Evolutionary conservation across 2,329 filamentous ascomycete genomes (phyloP).

Genomic region (Cyphellophora europaea): DNA sequence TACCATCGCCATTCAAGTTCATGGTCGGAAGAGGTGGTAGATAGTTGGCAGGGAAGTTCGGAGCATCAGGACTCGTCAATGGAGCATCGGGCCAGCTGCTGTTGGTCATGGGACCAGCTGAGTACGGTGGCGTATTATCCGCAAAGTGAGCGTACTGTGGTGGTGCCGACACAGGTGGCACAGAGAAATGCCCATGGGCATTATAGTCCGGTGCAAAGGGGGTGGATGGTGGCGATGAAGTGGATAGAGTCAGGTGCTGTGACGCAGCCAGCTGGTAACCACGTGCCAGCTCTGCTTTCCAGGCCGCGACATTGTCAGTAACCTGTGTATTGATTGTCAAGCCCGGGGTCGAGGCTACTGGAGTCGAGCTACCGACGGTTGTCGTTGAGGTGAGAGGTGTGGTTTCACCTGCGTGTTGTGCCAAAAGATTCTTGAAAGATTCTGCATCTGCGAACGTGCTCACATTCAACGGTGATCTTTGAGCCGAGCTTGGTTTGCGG

Average conservation of each 20-base stretch:
- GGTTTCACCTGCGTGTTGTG: conserved; percentile 9
- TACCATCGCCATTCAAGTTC: too few relatives aligned
- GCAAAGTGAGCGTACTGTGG: conserved; percentile 33
- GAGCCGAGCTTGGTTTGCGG: conserved; percentile 34
- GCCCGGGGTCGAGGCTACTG: neutral
- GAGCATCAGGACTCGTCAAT: conserved; percentile 30
- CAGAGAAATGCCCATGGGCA: conserved; percentile 21
- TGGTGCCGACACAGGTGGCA: conserved; percentile 32
- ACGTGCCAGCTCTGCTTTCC: conserved; percentile 7
- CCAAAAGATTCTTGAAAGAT: conserved; percentile 22
- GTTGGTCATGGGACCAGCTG: conserved; percentile 27
- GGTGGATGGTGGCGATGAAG: conserved; percentile 35
- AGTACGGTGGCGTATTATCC: conserved; percentile 29
- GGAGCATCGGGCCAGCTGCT: conserved; percentile 33
- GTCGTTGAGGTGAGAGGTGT: conserved; percentile 32
- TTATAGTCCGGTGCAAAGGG: conserved; percentile 30
- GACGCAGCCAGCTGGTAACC: conserved; percentile 7
- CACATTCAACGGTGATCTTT: conserved; percentile 38
- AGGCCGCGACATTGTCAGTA: conserved; percentile 5
- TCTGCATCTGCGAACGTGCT: conserved; percentile 35
- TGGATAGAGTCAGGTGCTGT: conserved; percentile 12
- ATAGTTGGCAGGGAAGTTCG: conserved; percentile 21
- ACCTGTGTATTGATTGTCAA: neutral
- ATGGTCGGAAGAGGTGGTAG: too few relatives aligned
- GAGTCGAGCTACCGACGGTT: neutral